phyloP scores from a whole-genome alignment of 441 rosid species.

The Gossypium laxum region DNA sequence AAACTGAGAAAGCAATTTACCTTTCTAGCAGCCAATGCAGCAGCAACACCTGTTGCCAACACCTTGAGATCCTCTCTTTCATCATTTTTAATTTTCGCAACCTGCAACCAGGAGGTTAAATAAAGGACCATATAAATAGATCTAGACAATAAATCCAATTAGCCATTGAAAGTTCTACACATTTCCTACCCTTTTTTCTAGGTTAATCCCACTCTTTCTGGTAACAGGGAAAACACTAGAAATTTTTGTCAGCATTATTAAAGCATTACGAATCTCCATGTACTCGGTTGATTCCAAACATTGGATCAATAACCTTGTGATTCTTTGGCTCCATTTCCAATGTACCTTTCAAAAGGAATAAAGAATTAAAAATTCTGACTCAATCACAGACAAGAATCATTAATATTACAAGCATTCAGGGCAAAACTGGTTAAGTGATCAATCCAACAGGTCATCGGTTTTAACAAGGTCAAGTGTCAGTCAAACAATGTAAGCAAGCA shows the following conservation, averaged over 20 bases:
- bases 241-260: conserved; percentile 87
- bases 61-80: conserved; percentile 99
- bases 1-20: conserved; percentile 28
- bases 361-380: not conserved
- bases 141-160: conserved; percentile 5
- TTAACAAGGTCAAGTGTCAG: not conserved
- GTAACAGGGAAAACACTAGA: conserved; percentile 96
- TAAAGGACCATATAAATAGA: conserved; percentile 11
- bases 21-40: conserved; percentile 97
- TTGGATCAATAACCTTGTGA: conserved; percentile 81
- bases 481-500: not conserved
- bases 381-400: not conserved
- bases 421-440: not conserved
- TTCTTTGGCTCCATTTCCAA: conserved; percentile 99
- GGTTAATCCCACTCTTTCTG: conserved; percentile 92
- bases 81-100: conserved; percentile 82
- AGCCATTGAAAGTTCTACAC: conserved; percentile 13
- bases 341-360: conserved; percentile 55
- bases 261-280: conserved; percentile 98
- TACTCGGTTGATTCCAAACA: conserved; percentile 96
- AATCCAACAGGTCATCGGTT: not conserved
- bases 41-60: conserved; percentile 97
- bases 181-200: conserved; percentile 83
- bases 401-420: not conserved
- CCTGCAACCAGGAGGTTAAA: conserved; percentile 38